Percentiles rank a stretch among this genome's conserved stretches.
Conservation (phyloP, 2,329 filamentous ascomycete species). For the Chaetoscypha palmicola region DNA sequence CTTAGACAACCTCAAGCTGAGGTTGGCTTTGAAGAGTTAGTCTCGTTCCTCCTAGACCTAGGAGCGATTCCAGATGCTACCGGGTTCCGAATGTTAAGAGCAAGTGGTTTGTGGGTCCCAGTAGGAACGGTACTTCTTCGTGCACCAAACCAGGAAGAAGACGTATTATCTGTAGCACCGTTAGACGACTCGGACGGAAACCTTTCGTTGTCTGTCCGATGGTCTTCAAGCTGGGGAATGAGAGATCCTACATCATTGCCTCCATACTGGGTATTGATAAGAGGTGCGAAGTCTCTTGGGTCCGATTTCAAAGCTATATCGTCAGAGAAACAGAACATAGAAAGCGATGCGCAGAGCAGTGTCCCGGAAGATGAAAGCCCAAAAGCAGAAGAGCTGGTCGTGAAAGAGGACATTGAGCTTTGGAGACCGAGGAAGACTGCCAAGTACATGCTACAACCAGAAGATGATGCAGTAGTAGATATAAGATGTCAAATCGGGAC, state of each 20-base stretch:
- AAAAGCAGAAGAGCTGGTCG: constrained; percentile 3
- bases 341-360: constrained; percentile 3
- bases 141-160: constrained; percentile 42
- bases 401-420: not conserved
- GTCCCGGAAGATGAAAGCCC: constrained; percentile 2
- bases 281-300: constrained; percentile 27
- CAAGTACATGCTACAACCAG: constrained; percentile 19
- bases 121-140: constrained; percentile 50
- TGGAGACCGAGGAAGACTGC: not conserved
- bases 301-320: not conserved
- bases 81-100: constrained; percentile 50
- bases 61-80: constrained; percentile 54
- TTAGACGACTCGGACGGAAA: constrained; percentile 55
- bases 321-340: not conserved
- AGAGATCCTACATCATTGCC: constrained; percentile 46
- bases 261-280: constrained; percentile 51
- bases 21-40: constrained; percentile 50
- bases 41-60: constrained; percentile 56
- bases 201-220: constrained; percentile 49
- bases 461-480: constrained; percentile 14
- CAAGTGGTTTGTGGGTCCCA: constrained; percentile 54
- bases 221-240: constrained; percentile 48
- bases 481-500: constrained; percentile 45
- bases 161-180: constrained; percentile 46
- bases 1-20: constrained; percentile 41